Base-by-base conservation (phyloP, 306 rosid genomes). In the Prunus dulcis region DNA sequence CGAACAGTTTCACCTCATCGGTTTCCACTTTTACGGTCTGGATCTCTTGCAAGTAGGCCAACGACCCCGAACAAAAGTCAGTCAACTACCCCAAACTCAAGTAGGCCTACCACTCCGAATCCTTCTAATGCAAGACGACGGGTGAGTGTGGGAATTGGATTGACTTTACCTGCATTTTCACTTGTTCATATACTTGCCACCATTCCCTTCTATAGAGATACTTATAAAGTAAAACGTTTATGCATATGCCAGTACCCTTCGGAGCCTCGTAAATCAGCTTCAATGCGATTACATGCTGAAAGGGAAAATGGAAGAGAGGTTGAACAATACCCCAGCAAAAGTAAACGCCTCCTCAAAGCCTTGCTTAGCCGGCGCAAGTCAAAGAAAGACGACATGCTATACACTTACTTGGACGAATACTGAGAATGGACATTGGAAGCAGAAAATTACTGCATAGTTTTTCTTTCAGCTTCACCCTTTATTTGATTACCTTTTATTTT, bases 321-420 rank as follows among this genome's bases (percentile, higher is more conserved):
- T 4, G 99, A 96, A n/a, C 99, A 89, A 58, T 52, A 80, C 62
- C 97, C 97, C 46, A 93, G 97, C 81, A 96, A 91, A 85, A 93
- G 99, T 80, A 96, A 92, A 81, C 90, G 99, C 55, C 97, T 96
- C 18, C 85, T 96, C 56, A 96, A 91, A 86, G 97, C 99, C 58
- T 82, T 96, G 55, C 97, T 96, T 69, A 96, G 99, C 84, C 88
- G 99, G 78, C 96, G 99, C 78, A 96, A 93, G 85, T 92, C 97
- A 3, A 96, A 93, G 93, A 96, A 92, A 85, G 98, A 96, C 67
- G 98, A 96, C 20, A 91, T 73, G 88, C 79, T 96, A 70, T 92
- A 96, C 80, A 89, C 96, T 60, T 96, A 92, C 73, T 78, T 96
- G 92, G 99, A 96, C 12, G 99, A 93, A 86, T 95, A 92, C 77